These are phyloP conservation scores for Leptosphaerulina australis DNA, from an alignment of 2,329 filamentous ascomycete species.

Conservation along the genomic window DNA sequence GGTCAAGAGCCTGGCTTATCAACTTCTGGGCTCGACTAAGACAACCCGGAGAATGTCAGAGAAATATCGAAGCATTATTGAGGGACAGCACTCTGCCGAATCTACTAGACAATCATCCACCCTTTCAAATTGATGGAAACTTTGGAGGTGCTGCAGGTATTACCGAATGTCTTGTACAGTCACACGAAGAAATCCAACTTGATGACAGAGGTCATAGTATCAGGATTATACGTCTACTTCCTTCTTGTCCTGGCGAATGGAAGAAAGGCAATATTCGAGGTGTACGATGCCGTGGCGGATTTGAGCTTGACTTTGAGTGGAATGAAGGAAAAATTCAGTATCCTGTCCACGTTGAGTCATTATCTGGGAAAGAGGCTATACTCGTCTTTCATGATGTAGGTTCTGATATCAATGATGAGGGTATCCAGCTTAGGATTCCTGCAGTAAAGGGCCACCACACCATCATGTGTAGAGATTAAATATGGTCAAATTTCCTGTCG, in stretches of 20 bases:
- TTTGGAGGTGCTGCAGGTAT: conserved; percentile 58
- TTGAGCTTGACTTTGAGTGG: conserved; percentile 17
- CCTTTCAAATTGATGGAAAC: conserved; percentile 60
- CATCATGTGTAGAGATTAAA: neutral
- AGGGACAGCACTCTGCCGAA: conserved; percentile 53
- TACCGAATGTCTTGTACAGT: conserved; percentile 40
- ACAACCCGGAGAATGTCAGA: conserved; percentile 46
- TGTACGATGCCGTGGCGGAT: conserved; percentile 13
- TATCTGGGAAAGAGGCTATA: conserved; percentile 1
- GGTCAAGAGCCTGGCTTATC: conserved; percentile 60
- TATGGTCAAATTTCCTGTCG: neutral
- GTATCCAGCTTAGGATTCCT: conserved; percentile 2
- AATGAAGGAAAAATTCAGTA: conserved; percentile 5
- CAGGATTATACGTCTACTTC: conserved; percentile 12
- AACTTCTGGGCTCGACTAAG: conserved; percentile 57
- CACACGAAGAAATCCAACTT: neutral
- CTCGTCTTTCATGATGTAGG: conserved; percentile 8
- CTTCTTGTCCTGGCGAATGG: conserved; percentile 16
- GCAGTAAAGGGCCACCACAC: conserved; percentile 3
- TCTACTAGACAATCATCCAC: conserved; percentile 46
- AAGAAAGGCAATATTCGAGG: conserved; percentile 10
- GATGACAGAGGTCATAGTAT: too few species aligned
- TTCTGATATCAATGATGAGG: conserved; percentile 3
- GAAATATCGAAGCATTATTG: conserved; percentile 51
- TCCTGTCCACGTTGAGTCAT: conserved; percentile 6